Percentiles rank a stretch among this genome's conserved stretches.
These are phyloP conservation scores for Aphanomyces cochlioides DNA, from an alignment of 352 stramenopile genomes.

Conservation along the genomic window DNA sequence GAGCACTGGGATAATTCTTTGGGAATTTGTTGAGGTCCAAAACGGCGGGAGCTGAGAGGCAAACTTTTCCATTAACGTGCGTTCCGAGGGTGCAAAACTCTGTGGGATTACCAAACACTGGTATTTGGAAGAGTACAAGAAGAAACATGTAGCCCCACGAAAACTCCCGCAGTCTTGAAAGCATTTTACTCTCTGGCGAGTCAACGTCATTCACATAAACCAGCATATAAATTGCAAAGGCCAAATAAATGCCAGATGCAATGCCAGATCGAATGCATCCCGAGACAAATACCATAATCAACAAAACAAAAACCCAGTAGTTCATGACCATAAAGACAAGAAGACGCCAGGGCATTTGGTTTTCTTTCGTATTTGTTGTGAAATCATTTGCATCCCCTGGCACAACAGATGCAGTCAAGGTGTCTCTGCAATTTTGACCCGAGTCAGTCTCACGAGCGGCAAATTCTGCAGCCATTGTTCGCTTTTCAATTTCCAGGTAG, in stretches of 20 bases:
- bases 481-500: constrained; percentile 26
- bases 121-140: constrained; percentile 64
- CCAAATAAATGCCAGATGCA: constrained; percentile 27
- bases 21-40: constrained; percentile 29
- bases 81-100: constrained; percentile 51
- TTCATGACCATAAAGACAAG: constrained; percentile 26
- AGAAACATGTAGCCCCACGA: constrained; percentile 50
- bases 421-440: background rate
- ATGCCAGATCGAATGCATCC: constrained; percentile 26
- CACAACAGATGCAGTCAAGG: background rate
- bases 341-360: constrained; percentile 10
- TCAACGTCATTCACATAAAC: constrained; percentile 15
- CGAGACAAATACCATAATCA: constrained; percentile 25
- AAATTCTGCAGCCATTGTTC: background rate
- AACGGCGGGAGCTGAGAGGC: constrained; percentile 17
- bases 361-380: background rate
- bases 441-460: background rate
- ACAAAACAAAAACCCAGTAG: constrained; percentile 27
- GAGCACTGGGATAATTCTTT: constrained; percentile 16
- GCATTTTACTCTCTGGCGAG: background rate
- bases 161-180: constrained; percentile 18
- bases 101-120: constrained; percentile 51
- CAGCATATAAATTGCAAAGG: constrained; percentile 29
- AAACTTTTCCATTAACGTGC: constrained; percentile 7
- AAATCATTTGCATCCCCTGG: constrained; percentile 21